Base-by-base conservation (phyloP, 768 basidiomycete species). In the Lactifluus hygrophoroides region DNA sequence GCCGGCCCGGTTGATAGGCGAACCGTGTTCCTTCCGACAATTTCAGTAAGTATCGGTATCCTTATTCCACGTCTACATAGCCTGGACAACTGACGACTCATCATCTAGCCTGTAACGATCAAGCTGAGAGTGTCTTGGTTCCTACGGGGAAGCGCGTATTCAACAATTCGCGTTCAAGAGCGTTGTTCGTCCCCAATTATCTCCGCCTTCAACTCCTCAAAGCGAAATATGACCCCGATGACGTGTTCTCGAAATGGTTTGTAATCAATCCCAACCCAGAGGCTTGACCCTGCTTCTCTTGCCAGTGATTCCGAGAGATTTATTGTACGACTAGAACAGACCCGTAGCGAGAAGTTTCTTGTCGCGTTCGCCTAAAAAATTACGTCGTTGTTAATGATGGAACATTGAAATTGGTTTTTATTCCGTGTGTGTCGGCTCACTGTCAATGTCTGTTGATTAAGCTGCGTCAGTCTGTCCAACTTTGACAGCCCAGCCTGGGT, bases 111-210 rank as follows among this genome's bases (percentile, higher is more conserved):
- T 61, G 49, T 3, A 59, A 63, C 2, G 9, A 21, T 2, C n/a
- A 32, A 2, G 0, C 32, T 4, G 23, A 34, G 55, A 48, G 7
- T 21, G 27, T 52, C 42, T 27, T 23, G 8, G 19, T 21, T 11
- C 21, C 40, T 40, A 10, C n/a, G 0, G 40, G 40, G 8, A n/a
- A 40, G 0, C 40, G 40, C 0, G n/a, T 32, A 6, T 13, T 43
- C 14, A 42, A 64, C 14, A 44, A 34, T 53, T 60, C 56, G 17
- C 65, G 51, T 23, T 60, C 70, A 5, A 56, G 56, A n/a, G 54
- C 49, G 19, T 60, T 74, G 25, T 78, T 73, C 56, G 72, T 72
- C 14, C 63, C 65, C 5, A 73, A 75, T 57, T 76, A 77, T 54
- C 57, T 67, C 0, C 66, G 68, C 44, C 64, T 79, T 53, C 75